Conservation (phyloP, 805 yeast genomes). For the Diddensiella caesifluorescens region DNA sequence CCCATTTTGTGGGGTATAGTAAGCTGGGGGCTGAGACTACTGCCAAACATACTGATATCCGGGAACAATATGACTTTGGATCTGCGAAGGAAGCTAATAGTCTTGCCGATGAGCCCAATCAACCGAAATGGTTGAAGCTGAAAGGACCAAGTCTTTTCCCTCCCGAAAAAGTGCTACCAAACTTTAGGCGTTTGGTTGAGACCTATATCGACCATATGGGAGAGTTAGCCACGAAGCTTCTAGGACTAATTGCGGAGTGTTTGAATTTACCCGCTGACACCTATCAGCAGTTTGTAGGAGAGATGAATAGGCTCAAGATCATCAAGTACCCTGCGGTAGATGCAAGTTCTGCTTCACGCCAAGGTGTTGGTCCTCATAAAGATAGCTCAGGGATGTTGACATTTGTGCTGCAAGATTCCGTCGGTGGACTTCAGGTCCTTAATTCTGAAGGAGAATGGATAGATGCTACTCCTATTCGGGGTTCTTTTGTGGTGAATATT, state of each 20-base stretch:
- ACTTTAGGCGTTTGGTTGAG: constrained; percentile 39
- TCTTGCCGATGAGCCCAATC: constrained; percentile 17
- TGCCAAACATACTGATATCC: constrained; percentile 47
- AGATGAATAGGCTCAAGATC: constrained; percentile 52
- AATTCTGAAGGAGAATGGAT: constrained; percentile 54
- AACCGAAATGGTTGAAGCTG: constrained; percentile 39
- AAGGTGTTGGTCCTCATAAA: constrained; percentile 63
- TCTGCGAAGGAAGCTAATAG: constrained; percentile 43
- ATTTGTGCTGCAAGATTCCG: constrained; percentile 52
- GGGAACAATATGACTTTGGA: constrained; percentile 60
- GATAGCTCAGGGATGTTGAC: constrained; percentile 57
- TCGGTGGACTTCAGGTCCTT: constrained; percentile 51
- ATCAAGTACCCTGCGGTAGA: constrained; percentile 50
- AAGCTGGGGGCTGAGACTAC: constrained; percentile 55
- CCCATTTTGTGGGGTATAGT: constrained; percentile 56
- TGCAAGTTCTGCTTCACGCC: constrained; percentile 26
- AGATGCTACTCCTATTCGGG: constrained; percentile 45
- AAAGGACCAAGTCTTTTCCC: constrained; percentile 60
- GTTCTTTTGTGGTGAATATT: constrained; percentile 49
- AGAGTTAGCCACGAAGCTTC: constrained; percentile 38
- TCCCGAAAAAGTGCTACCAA: constrained; percentile 37
- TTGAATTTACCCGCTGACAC: constrained; percentile 44
- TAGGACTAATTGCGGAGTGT: constrained; percentile 49
- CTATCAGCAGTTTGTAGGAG: constrained; percentile 45
- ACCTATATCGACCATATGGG: constrained; percentile 45